Evolutionary conservation across 768 basidiomycete species (phyloP).

Genomic region (Xerocomus brunneocitrinus): DNA sequence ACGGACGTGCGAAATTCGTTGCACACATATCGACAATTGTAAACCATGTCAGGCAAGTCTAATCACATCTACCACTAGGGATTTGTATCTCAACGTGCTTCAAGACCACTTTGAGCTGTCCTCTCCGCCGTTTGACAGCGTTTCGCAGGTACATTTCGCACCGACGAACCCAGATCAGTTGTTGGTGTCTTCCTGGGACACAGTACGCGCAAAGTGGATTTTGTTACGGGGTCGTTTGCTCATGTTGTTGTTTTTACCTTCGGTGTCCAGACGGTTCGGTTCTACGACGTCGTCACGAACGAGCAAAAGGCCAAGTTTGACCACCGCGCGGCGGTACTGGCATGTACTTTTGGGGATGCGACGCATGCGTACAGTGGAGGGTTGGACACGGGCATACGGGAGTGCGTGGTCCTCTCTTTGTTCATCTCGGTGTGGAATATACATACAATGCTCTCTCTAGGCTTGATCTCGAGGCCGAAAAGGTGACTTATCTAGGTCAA

Average conservation of each 20-base stretch:
- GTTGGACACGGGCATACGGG: conserved; percentile 75
- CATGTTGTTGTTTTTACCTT: neutral
- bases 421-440: neutral
- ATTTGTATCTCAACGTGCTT: neutral
- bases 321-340: conserved; percentile 85
- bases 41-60: conserved; percentile 16
- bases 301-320: conserved; percentile 79
- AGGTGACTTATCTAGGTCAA: conserved; percentile 68
- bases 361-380: conserved; percentile 80
- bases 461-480: conserved; percentile 72
- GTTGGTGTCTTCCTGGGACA: conserved; percentile 89
- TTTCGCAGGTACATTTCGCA: conserved; percentile 78
- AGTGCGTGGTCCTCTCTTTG: conserved; percentile 39
- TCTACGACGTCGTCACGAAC: conserved; percentile 52
- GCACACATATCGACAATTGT: neutral
- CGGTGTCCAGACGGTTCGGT: conserved; percentile 48
- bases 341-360: conserved; percentile 67
- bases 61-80: neutral
- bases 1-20: neutral
- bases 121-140: conserved; percentile 80
- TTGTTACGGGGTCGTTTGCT: neutral
- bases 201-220: conserved; percentile 36
- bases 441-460: conserved; percentile 35
- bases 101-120: conserved; percentile 42
- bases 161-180: conserved; percentile 74